phyloP scores from a whole-genome alignment of 2,329 filamentous ascomycete species.

The Fusarium duplospermum region DNA sequence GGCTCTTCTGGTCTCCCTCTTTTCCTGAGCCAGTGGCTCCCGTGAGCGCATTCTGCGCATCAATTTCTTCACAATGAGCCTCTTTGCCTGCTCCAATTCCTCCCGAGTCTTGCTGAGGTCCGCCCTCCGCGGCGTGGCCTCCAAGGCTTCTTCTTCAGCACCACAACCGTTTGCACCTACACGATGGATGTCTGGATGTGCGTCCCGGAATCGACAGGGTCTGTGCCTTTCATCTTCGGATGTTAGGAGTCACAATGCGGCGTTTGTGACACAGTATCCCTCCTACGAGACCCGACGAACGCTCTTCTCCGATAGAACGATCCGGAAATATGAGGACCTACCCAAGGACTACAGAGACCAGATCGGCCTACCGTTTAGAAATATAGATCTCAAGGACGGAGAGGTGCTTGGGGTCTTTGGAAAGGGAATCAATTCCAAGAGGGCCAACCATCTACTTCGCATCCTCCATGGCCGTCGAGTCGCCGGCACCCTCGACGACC shows the following conservation, averaged over 20 bases:
- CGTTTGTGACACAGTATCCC: slow-evolving; percentile 24
- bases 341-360: slow-evolving; percentile 68
- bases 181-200: slow-evolving; percentile 39
- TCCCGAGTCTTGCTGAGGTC: slow-evolving; percentile 47
- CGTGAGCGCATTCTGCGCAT: slow-evolving; percentile 42
- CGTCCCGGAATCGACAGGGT: slow-evolving; percentile 11
- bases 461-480: slow-evolving; percentile 73
- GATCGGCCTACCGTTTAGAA: slow-evolving; percentile 64
- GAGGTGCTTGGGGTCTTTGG: slow-evolving; percentile 65
- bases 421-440: slow-evolving; percentile 53
- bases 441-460: slow-evolving; percentile 65
- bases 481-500: slow-evolving; percentile 72
- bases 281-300: slow-evolving; percentile 44
- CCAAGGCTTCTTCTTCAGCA: slow-evolving; percentile 25
- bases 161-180: slow-evolving; percentile 35
- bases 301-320: slow-evolving; percentile 52
- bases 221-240: slow-evolving; percentile 15
- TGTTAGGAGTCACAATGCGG: slow-evolving; percentile 14
- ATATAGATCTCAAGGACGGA: slow-evolving; percentile 58
- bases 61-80: slow-evolving; percentile 41
- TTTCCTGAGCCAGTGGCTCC: slow-evolving; percentile 33
- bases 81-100: slow-evolving; percentile 45
- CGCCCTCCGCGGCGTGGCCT: slow-evolving; percentile 42
- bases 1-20: slow-evolving; percentile 31
- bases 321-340: slow-evolving; percentile 68